Conservation (phyloP, 2,329 filamentous ascomycete genomes). For the Ceratocystis eucalypticola region DNA sequence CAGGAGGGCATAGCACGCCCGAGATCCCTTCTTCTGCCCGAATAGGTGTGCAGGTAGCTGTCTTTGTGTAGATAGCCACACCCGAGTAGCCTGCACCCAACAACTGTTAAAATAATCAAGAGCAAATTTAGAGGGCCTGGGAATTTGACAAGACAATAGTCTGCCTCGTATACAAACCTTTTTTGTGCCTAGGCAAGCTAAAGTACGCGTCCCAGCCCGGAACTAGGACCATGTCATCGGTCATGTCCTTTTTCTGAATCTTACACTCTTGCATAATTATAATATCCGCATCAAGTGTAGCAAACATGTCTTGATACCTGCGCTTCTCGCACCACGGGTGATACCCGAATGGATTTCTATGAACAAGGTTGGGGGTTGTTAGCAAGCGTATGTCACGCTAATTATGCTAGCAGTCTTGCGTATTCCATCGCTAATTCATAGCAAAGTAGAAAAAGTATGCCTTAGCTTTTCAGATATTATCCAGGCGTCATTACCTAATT, state of each 20-base stretch:
- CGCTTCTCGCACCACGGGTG: conserved; percentile 65
- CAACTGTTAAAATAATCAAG: background rate
- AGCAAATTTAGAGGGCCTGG: too few relatives aligned
- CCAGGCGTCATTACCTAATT: conserved; percentile 46
- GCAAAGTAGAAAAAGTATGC: background rate
- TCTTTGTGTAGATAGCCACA: conserved; percentile 90
- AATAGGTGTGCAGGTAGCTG: conserved; percentile 69
- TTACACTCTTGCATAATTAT: conserved; percentile 93
- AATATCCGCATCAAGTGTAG: conserved; percentile 81
- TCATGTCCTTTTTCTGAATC: conserved; percentile 82
- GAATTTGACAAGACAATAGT: background rate
- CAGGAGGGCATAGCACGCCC: conserved; percentile 59
- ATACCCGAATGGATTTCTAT: conserved; percentile 69
- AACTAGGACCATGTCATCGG: conserved; percentile 90
- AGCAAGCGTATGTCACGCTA: background rate
- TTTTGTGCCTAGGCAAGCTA: conserved; percentile 84
- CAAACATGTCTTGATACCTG: conserved; percentile 76
- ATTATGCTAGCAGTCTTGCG: background rate
- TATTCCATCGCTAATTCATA: background rate
- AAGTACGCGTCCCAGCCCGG: conserved; percentile 95
- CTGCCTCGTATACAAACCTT: conserved; percentile 45
- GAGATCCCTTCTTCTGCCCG: conserved; percentile 89
- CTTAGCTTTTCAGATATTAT: background rate
- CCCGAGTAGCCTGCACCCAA: conserved; percentile 66
- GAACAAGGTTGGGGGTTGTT: background rate